Evolutionary conservation across 2,329 filamentous ascomycete genomes (phyloP).

Genomic region (Lojkania enalia): DNA sequence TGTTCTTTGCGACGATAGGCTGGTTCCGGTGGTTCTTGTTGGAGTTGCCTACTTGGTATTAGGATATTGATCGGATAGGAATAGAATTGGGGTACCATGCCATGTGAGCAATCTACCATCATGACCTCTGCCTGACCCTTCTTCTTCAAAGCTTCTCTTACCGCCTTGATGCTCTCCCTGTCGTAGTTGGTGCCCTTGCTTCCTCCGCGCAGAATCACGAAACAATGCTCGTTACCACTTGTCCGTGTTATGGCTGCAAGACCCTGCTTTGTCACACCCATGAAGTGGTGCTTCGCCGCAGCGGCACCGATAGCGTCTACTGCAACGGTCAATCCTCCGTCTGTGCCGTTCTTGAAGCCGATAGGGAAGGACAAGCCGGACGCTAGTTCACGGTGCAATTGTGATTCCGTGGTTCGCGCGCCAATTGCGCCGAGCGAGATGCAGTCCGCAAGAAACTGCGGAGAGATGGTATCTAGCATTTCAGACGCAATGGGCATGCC

Average conservation of each 20-base stretch:
- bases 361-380: conserved; percentile 96
- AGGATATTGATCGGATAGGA: conserved; percentile 6
- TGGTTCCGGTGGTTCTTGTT: conserved; percentile 98
- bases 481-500: conserved; percentile 96
- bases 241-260: conserved; percentile 94
- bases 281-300: conserved; percentile 89
- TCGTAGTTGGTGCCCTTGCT: conserved; percentile 94
- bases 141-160: conserved; percentile 75
- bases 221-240: conserved; percentile 92
- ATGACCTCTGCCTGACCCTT: conserved; percentile 86
- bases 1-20: conserved; percentile 81
- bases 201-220: conserved; percentile 92
- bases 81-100: conserved; percentile 51
- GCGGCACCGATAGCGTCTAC: conserved; percentile 91
- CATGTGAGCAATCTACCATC: conserved; percentile 99
- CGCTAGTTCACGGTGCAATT: conserved; percentile 93
- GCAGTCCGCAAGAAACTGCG: conserved; percentile 94
- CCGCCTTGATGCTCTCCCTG: conserved; percentile 75
- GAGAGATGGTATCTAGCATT: conserved; percentile 98
- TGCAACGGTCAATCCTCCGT: conserved; percentile 85
- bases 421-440: conserved; percentile 96
- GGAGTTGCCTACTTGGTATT: conserved; percentile 73
- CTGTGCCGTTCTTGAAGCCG: conserved; percentile 99
- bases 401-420: conserved; percentile 92
- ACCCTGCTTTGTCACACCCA: conserved; percentile 97